Evolutionary conservation across 768 basidiomycete genomes (phyloP).

Genomic region (Naematelia encephala): DNA sequence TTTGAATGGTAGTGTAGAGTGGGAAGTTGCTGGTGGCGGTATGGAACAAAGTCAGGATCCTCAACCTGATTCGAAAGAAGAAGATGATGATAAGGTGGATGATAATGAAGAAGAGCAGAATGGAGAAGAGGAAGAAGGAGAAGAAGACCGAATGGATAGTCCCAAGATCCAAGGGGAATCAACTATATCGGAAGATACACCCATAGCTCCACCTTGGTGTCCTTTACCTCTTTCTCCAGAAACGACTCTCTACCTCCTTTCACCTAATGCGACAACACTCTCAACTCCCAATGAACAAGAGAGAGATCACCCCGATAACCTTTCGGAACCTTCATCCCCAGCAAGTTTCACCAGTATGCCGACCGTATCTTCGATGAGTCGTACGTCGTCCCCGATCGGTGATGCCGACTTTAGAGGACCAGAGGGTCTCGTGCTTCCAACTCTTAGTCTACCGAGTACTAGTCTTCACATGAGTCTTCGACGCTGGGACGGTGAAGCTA

Average conservation of each 20-base stretch:
- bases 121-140: neutral
- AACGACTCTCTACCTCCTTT: conserved; percentile 7
- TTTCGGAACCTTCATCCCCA: conserved; percentile 30
- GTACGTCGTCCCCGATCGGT: conserved; percentile 15
- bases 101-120: neutral
- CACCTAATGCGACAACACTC: too few relatives aligned
- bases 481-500: conserved; percentile 9
- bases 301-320: neutral
- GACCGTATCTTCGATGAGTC: conserved; percentile 24
- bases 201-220: neutral
- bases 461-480: conserved; percentile 32
- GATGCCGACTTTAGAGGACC: neutral
- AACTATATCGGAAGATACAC: neutral
- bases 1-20: conserved; percentile 15
- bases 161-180: too few relatives aligned
- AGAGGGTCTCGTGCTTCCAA: conserved; percentile 35
- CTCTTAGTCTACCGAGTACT: conserved; percentile 28
- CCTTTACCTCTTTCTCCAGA: conserved; percentile 1
- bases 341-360: conserved; percentile 30
- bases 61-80: neutral
- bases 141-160: neutral
- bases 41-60: neutral
- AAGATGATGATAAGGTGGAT: neutral
- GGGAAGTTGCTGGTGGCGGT: neutral
- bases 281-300: too few relatives aligned